Evolutionary conservation across 257 asterid species (phyloP).

Genomic region (Fraxinus pennsylvanica): DNA sequence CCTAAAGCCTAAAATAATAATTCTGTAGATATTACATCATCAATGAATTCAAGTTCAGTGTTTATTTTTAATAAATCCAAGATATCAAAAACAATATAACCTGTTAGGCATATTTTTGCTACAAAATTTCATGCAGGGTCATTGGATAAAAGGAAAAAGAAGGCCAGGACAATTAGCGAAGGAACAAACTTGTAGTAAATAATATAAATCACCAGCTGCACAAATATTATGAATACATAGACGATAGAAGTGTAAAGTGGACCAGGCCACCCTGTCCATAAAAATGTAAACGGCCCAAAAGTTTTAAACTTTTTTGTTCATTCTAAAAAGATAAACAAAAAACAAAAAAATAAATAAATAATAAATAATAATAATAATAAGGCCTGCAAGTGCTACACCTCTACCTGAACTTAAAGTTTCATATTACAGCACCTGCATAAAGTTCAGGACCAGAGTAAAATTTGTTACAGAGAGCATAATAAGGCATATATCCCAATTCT

Average conservation of each 20-base stretch:
- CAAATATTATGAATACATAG: background rate
- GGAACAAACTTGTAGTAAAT: background rate
- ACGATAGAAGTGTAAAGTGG: background rate
- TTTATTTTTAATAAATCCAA: background rate
- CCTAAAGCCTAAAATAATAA: background rate
- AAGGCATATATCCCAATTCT: conserved; percentile 20
- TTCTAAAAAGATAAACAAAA: background rate
- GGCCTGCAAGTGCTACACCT: background rate
- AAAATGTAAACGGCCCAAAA: background rate
- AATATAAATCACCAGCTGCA: background rate
- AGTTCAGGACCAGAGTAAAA: conserved; percentile 18
- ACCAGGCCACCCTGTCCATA: background rate
- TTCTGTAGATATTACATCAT: background rate
- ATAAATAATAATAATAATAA: background rate
- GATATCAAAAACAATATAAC: background rate
- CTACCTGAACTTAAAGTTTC: background rate
- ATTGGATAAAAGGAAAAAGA: background rate
- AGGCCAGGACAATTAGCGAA: background rate
- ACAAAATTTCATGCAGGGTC: background rate
- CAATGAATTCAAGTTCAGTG: background rate
- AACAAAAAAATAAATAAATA: background rate
- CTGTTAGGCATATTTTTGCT: background rate
- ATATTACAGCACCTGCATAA: background rate
- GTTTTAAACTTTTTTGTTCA: background rate
- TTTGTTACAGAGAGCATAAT: conserved; percentile 20